Evolutionary conservation across 2,329 filamentous ascomycete species (phyloP).

Genomic region (Epichloe sylvatica): DNA sequence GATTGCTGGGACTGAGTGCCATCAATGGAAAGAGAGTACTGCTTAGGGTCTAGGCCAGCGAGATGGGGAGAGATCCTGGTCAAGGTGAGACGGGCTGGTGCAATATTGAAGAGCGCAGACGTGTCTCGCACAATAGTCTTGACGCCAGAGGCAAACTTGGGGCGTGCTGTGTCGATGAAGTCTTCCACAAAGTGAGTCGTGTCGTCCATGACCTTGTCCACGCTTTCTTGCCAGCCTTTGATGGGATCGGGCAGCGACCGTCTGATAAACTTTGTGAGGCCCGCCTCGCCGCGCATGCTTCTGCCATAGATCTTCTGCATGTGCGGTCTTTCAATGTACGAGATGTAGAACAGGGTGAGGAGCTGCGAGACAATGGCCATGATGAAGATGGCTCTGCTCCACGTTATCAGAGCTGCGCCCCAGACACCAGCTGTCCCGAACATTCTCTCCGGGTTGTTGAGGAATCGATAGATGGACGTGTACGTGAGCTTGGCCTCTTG

Average conservation of each 20-base stretch:
- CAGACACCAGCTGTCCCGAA: slow-evolving; percentile 90
- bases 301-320: slow-evolving; percentile 96
- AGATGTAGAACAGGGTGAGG: slow-evolving; percentile 73
- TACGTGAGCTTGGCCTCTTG: slow-evolving; percentile 81
- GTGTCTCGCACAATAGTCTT: slow-evolving; percentile 81
- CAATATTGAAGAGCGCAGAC: slow-evolving; percentile 74
- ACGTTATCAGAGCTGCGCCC: slow-evolving; percentile 87
- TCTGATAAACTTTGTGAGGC: slow-evolving; percentile 81
- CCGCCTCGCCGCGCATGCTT: slow-evolving; percentile 71
- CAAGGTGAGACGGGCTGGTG: slow-evolving; percentile 74
- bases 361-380: slow-evolving; percentile 77
- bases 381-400: slow-evolving; percentile 74
- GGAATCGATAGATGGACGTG: slow-evolving; percentile 90
- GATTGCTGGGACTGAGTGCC: slow-evolving; percentile 43
- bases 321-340: slow-evolving; percentile 87
- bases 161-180: slow-evolving; percentile 69
- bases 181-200: slow-evolving; percentile 85
- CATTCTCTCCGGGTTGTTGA: slow-evolving; percentile 93
- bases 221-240: slow-evolving; percentile 68
- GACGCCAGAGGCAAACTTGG: slow-evolving; percentile 74
- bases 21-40: slow-evolving; percentile 65
- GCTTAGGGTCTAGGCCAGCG: slow-evolving; percentile 61
- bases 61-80: slow-evolving; percentile 67
- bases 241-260: slow-evolving; percentile 73
- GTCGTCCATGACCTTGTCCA: slow-evolving; percentile 77